Base-by-base conservation (phyloP, 1,139 yeast genomes). In the Blastobotrys illinoisensis region DNA sequence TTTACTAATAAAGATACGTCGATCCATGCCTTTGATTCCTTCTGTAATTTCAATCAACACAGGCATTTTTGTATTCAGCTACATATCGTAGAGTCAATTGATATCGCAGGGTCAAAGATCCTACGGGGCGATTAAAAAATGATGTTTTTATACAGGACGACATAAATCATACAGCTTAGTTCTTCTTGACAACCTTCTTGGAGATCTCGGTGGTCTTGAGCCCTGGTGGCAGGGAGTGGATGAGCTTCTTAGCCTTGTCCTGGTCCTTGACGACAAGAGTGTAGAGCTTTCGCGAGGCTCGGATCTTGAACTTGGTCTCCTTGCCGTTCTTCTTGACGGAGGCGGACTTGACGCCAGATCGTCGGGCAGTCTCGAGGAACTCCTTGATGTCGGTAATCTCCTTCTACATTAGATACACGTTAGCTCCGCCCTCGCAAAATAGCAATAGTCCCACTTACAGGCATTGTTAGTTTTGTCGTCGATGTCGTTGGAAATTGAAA, bases 221-320 rank as follows among this genome's bases (percentile, higher is more conserved):
- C 73, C 90, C 84, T 76, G 98, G 97, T 78, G 98, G 97, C 75
- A 93, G 85, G 73, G 98, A 88, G 83, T 93, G 97, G 75, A 88
- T 88, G 80, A 93, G 85, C 85, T 93, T 95, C 86, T 88, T 87
- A 72, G 98, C 99, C 85, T 90, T 91, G 77, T 90, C 88, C 74
- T 91, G 88, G 78, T 95, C 99, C 81, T 88, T 85, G 72, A 93
- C 93, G 70, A 88, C 88, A 78, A 93, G 84, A 72, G 99, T 93
- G 89, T 93, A 93, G 74, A 89, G 86, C 83, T 88, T 79, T 78
- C 82, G 88, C 67, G 97, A 74, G 77, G 97, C 97, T 84, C 99
- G 89, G 74, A 93, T 90, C 89, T 95, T 93, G 93, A 93, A 93
- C 82, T 93, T 93, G 82, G 97, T 90, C 80, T 87, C 91, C 83